phyloP scores from a whole-genome alignment of 1,139 yeast species.

The Candida pseudocylindracea region DNA sequence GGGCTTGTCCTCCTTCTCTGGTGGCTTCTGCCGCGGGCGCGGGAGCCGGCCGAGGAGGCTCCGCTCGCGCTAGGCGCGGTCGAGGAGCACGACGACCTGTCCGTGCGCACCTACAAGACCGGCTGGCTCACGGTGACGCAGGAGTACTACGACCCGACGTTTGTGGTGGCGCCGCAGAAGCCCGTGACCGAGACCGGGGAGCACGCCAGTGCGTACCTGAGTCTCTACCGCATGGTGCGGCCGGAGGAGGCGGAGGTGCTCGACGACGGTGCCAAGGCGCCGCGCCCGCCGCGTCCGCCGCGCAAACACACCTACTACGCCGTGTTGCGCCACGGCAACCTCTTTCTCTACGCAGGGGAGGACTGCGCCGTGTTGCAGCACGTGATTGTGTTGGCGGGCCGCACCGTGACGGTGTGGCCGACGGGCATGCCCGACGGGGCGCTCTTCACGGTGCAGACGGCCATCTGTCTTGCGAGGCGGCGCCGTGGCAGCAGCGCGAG shows the following conservation, averaged over 20 bases:
- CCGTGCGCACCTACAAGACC: conserved; percentile 39
- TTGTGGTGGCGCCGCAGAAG: conserved; percentile 12
- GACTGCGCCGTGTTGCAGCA: conserved; percentile 46
- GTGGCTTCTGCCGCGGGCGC: conserved; percentile 9
- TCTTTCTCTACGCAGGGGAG: conserved; percentile 60
- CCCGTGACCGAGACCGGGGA: conserved; percentile 16
- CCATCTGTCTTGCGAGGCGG: conserved; percentile 34
- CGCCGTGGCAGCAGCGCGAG: conserved; percentile 9
- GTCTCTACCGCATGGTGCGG: conserved; percentile 33
- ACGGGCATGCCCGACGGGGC: conserved; percentile 48
- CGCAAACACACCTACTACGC: conserved; percentile 46
- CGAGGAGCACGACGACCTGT: conserved; percentile 33
- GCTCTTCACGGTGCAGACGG: conserved; percentile 55
- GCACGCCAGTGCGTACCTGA: conserved; percentile 31
- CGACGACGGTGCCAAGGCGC: neutral
- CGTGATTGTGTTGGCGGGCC: conserved; percentile 54
- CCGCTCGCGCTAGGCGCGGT: conserved; percentile 33
- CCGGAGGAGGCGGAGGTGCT: conserved; percentile 3
- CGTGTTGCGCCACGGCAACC: conserved; percentile 61
- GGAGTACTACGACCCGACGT: conserved; percentile 34
- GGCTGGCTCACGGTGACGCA: conserved; percentile 80
- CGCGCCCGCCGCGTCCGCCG: conserved; percentile 4
- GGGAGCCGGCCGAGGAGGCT: conserved; percentile 7
- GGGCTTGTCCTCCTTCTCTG: conserved; percentile 16
- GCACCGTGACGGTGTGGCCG: conserved; percentile 76